Base-by-base conservation (phyloP, 257 asterid genomes). In the Datura wrightii region DNA sequence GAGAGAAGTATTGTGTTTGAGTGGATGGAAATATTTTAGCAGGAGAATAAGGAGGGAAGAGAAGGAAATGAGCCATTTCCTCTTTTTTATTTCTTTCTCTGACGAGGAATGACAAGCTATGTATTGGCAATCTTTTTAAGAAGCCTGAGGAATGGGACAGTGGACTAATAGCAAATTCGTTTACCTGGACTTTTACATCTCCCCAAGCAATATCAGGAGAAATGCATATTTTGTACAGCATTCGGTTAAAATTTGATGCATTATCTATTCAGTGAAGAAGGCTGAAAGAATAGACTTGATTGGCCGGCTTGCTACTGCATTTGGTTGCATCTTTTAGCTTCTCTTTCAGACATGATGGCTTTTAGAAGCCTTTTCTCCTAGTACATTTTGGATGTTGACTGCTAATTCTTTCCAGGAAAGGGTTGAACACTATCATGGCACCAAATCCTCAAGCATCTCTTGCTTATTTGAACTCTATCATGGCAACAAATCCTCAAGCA, bases 401-500 rank as follows among this genome's bases (percentile, higher is more conserved):
- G 13, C 83, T 39, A 63, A 78, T 15, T 86, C 79, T 85, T 83
- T 90, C 42, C 89, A 96, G 99, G 92, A 92, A 92, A 83, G 91
- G 93, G 85, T 81, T 92, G 88, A 90, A 85, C 60, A 84, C 89
- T 0, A 80, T 92, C 84, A 87, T 82, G 82, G 90, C 89, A 66
- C 87, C 93, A 71, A 88, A 84, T 62, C 18, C 90, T 85, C 92
- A 55, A 79, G 85, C 89, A 83, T 90, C 92, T 84, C 79, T 85
- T 81, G 87, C 84, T 80, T 91, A 86, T 81, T 80, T 78, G 46
- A 90, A 86, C 46, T 86, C 90, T 0, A 83, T 93, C 85, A 85
- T 83, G 83, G 91, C 89, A 76, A 86, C 93, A 71, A 86, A 85
- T 67, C 8, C 89, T 86, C 92, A 55, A 80, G 87, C 88, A 83